phyloP scores from a whole-genome alignment of 1,284 basidiomycete species.

The Prillingera fragicola region DNA sequence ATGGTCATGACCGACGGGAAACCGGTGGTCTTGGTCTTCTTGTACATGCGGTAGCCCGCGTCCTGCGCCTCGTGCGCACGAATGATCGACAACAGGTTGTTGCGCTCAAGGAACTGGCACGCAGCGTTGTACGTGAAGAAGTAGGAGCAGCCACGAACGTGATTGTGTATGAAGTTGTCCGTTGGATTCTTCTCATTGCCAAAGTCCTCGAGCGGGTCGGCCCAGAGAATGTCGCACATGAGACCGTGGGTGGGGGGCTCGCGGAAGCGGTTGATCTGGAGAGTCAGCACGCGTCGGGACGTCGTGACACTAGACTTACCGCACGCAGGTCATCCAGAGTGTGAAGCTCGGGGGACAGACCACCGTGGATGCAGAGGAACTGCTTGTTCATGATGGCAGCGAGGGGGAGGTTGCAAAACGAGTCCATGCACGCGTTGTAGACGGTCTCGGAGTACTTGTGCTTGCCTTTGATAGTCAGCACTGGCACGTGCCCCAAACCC shows the following conservation, averaged over 20 bases:
- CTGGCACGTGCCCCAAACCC: conserved; percentile 33
- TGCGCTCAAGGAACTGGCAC: conserved; percentile 87
- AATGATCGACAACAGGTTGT: conserved; percentile 90
- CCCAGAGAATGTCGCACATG: conserved; percentile 95
- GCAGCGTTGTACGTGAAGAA: conserved; percentile 96
- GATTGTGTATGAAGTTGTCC: conserved; percentile 78
- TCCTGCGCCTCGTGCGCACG: conserved; percentile 93
- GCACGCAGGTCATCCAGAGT: conserved; percentile 82
- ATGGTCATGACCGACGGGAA: conserved; percentile 94
- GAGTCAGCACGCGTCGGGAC: neutral
- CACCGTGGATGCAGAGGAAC: conserved; percentile 92
- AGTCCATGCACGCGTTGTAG: conserved; percentile 88
- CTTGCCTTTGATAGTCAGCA: conserved; percentile 59
- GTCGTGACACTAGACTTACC: conserved; percentile 50
- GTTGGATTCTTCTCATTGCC: conserved; percentile 81
- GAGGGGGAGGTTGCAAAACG: conserved; percentile 84
- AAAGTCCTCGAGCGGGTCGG: conserved; percentile 90
- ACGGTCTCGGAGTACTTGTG: conserved; percentile 88
- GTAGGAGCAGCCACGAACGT: conserved; percentile 90
- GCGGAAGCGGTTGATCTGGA: conserved; percentile 83
- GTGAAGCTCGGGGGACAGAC: conserved; percentile 81
- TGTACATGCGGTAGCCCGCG: conserved; percentile 94
- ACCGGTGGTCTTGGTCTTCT: conserved; percentile 87
- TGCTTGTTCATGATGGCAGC: conserved; percentile 97
- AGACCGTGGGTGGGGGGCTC: conserved; percentile 89